Evolutionary conservation across 2,329 filamentous ascomycete species (phyloP).

Genomic region (Colletotrichum camelliae): DNA sequence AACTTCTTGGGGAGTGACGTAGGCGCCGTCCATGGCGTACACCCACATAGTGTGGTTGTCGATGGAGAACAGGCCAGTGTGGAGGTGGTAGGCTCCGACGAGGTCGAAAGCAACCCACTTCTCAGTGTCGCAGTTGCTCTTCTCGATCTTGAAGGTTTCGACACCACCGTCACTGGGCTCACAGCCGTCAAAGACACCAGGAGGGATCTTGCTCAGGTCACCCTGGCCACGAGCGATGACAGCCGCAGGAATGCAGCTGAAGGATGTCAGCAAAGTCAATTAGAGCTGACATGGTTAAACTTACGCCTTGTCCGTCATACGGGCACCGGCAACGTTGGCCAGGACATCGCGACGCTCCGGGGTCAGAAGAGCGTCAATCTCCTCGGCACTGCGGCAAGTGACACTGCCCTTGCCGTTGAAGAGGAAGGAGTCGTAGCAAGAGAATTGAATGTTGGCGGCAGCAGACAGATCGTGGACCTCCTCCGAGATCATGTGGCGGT

Average conservation of each 20-base stretch:
- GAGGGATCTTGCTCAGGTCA: constrained; percentile 44
- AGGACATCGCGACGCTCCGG: constrained; percentile 36
- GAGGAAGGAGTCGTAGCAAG: constrained; percentile 65
- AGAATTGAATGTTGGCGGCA: constrained; percentile 50
- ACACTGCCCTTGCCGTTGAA: constrained; percentile 67
- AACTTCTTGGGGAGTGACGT: constrained; percentile 53
- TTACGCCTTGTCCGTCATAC: constrained; percentile 48
- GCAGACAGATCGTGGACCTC: constrained; percentile 49
- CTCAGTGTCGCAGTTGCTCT: constrained; percentile 35
- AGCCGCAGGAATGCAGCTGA: constrained; percentile 42
- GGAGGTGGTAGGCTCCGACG: constrained; percentile 55
- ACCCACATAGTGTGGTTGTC: constrained; percentile 60
- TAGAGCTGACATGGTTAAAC: not conserved
- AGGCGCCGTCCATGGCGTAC: constrained; percentile 59
- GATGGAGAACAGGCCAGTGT: constrained; percentile 51
- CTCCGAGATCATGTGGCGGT: constrained; percentile 57
- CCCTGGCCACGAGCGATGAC: constrained; percentile 39
- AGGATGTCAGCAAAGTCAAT: not conserved
- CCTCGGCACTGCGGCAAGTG: constrained; percentile 51
- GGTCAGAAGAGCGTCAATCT: constrained; percentile 44
- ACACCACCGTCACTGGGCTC: constrained; percentile 45
- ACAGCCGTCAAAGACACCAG: constrained; percentile 51
- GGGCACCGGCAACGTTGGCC: constrained; percentile 26
- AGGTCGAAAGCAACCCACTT: constrained; percentile 61
- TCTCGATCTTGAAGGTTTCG: constrained; percentile 42